A percentile compares a stretch with the other conserved stretches of the same genome.
Conservation (phyloP, 1,284 basidiomycete species). For the Tylopilus sp. region DNA sequence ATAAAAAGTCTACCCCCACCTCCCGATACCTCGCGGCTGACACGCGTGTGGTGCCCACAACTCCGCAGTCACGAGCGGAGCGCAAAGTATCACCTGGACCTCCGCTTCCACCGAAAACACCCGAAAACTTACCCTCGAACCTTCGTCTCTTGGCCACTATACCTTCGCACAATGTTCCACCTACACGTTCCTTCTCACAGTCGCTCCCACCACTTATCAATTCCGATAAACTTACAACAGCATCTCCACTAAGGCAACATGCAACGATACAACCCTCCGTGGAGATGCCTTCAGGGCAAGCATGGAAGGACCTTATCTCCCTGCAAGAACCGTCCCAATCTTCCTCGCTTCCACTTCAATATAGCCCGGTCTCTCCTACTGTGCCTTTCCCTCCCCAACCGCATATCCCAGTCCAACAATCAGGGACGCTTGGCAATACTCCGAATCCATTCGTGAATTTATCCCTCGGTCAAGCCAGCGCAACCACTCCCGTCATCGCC, state of each 20-base stretch:
- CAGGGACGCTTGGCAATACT: background rate
- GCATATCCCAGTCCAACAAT: slow-evolving; percentile 14
- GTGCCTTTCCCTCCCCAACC: slow-evolving; percentile 10
- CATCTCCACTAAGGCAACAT: slow-evolving; percentile 12
- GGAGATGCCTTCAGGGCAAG: slow-evolving; percentile 28
- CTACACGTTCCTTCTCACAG: slow-evolving; percentile 33
- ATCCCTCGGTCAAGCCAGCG: slow-evolving; percentile 9
- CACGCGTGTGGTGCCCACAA: slow-evolving; percentile 38
- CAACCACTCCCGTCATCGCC: background rate
- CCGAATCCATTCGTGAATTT: slow-evolving; percentile 24
- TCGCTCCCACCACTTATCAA: slow-evolving; percentile 22
- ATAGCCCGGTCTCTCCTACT: slow-evolving; percentile 17
- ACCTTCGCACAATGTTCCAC: slow-evolving; percentile 7
- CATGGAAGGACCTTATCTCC: slow-evolving; percentile 52
- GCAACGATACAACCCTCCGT: slow-evolving; percentile 8
- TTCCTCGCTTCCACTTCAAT: slow-evolving; percentile 55
- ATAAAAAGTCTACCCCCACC: slow-evolving; percentile 23
- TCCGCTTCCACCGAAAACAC: slow-evolving; percentile 28
- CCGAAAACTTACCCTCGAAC: slow-evolving; percentile 25
- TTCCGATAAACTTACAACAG: slow-evolving; percentile 15
- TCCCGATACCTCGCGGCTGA: slow-evolving; percentile 43
- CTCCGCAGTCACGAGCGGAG: slow-evolving; percentile 4
- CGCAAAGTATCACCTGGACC: slow-evolving; percentile 24
- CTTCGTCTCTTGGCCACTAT: slow-evolving; percentile 10
- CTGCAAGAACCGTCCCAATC: slow-evolving; percentile 42